Evolutionary conservation across 2,329 filamentous ascomycete species (phyloP), one percentile per base, ranked within the genome.

Genomic region (Fusarium goolgardi): DNA sequence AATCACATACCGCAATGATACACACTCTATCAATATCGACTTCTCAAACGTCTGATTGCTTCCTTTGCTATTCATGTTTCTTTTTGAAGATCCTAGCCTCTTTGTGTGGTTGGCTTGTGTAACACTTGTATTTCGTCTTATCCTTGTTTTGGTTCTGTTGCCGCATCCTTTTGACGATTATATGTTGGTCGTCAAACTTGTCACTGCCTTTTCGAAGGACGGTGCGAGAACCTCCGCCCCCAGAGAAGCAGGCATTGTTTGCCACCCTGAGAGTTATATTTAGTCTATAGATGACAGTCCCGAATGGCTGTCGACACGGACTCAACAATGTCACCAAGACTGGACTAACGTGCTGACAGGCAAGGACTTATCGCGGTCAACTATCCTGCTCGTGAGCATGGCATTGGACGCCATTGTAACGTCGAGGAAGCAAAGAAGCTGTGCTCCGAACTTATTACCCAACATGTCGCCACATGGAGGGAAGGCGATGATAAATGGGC

Each of bases 311-410:
- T 29, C 12, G 21, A 34, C 49, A 20, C 12, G 40, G 18, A 29
- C 44, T 37, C 15, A 8, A 34, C 12, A 29, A 31, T 8, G 11
- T 12, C 6, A 40, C 25, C 9, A 47, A 41, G 43, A 41, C 23
- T 27, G 43, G 64, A 20, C 57, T 76, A 51, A 74, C 69, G 55
- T 18, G 25, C 23, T 23, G 44, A 11, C 71, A 90, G 91, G 91
- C 92, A 96, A 78, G 93, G 92, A 11, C 84, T 99, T 25, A 99
- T 99, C 76, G 96, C 96, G 5, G 89, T 99, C 78, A 99, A 99
- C 81, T 99, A 99, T 75, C 89, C 96, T 4, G 94, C 95, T 7
- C 89, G 96, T 18, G 86, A 86, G 11, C 94, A 88, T 73, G 94
- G 93, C 3, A 89, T 99, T 55, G 90, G 84, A 44, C 84, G 95